A percentile compares a stretch with the other conserved stretches of the same genome.
phyloP scores from a whole-genome alignment of 2,329 filamentous ascomycete genomes.

The Monilinia polystroma region DNA sequence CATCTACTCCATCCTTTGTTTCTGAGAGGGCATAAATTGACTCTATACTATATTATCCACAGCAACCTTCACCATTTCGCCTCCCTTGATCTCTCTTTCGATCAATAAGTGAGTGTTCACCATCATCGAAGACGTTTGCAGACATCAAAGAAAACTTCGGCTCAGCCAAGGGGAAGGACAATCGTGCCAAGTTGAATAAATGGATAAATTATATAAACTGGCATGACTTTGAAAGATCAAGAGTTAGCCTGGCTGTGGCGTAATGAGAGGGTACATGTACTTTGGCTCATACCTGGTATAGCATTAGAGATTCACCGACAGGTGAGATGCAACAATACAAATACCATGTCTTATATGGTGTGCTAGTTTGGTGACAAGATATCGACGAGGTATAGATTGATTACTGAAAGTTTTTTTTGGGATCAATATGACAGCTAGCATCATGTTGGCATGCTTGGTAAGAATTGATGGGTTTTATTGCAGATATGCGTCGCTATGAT shows the following conservation, averaged over 20 bases:
- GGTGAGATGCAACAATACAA: background rate
- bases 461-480: background rate
- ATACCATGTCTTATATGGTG: background rate
- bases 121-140: background rate
- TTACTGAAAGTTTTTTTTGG: background rate
- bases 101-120: background rate
- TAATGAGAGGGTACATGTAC: background rate
- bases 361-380: background rate
- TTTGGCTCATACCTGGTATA: background rate
- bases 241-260: background rate
- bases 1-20: background rate
- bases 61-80: background rate
- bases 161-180: background rate
- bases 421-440: background rate
- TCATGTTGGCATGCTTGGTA: background rate
- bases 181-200: background rate
- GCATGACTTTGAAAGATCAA: background rate
- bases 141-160: background rate
- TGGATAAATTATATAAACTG: background rate
- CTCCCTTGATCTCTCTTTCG: background rate
- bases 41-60: background rate
- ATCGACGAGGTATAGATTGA: background rate
- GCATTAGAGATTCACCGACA: background rate
- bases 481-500: background rate
- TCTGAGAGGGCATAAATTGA: background rate